Evolutionary conservation across 441 rosid genomes (phyloP).

Genomic region (Populus hybrid): DNA sequence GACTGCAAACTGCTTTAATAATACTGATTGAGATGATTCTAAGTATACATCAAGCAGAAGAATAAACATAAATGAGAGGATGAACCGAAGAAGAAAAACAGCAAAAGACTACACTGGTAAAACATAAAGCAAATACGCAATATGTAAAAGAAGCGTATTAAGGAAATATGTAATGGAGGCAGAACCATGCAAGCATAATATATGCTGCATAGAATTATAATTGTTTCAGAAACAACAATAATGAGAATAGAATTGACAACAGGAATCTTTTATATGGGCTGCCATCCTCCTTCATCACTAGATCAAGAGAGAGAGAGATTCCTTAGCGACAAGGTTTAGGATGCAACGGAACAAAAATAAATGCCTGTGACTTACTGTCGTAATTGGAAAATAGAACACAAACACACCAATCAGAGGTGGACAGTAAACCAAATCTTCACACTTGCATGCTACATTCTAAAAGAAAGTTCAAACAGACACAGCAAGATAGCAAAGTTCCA

Average conservation of each 20-base stretch:
- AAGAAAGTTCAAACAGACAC: background rate
- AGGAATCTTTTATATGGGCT: background rate
- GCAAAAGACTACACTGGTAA: too few relatives aligned
- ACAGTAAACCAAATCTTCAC: background rate
- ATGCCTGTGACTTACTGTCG: background rate
- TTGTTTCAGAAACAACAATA: too few relatives aligned
- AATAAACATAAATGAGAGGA: too few relatives aligned
- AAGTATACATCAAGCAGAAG: too few relatives aligned
- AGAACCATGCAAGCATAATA: too few relatives aligned
- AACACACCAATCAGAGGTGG: background rate
- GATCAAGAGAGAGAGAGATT: background rate
- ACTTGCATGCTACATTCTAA: background rate
- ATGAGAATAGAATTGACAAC: background rate
- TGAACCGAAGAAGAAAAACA: too few relatives aligned
- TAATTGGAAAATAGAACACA: background rate
- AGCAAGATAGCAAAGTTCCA: background rate
- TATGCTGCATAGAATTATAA: too few relatives aligned
- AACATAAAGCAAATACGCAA: too few relatives aligned
- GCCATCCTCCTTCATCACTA: background rate
- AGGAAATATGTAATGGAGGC: too few relatives aligned
- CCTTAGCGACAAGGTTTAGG: background rate
- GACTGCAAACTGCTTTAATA: too few relatives aligned
- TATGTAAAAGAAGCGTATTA: too few relatives aligned
- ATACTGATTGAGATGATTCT: too few relatives aligned
- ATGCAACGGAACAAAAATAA: background rate